phyloP scores from a whole-genome alignment of 176 grass and related monocot genomes.

The Triticum urartu region DNA sequence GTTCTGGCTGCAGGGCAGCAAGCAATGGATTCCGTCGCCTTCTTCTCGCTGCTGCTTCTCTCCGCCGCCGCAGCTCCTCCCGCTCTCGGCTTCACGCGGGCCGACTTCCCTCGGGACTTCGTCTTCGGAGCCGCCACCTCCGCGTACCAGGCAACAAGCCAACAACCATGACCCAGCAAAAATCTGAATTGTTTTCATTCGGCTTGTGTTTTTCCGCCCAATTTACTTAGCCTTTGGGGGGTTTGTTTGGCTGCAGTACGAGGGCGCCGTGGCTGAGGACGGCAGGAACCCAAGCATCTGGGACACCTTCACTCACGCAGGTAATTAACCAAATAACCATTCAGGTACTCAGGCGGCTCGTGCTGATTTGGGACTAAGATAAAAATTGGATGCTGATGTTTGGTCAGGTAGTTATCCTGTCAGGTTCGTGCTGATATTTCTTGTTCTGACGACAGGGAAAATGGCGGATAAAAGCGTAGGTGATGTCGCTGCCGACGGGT shows the following conservation, averaged over 20 bases:
- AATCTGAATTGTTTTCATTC: neutral
- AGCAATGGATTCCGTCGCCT: neutral
- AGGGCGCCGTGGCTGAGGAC: conserved; percentile 16
- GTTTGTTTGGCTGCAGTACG: neutral
- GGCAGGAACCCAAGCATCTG: conserved; percentile 41
- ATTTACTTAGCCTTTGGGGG: neutral
- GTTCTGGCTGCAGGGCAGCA: neutral
- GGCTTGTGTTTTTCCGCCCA: neutral
- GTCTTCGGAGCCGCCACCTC: conserved; percentile 16
- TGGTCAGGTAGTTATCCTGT: neutral
- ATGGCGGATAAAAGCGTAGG: conserved; percentile 12
- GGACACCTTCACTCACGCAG: conserved; percentile 31
- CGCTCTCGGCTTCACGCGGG: neutral
- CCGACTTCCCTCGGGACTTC: conserved; percentile 3
- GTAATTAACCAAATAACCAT: neutral
- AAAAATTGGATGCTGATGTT: neutral
- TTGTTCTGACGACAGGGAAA: neutral
- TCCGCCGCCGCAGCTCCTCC: neutral
- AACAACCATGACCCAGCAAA: neutral
- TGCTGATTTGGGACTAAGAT: neutral
- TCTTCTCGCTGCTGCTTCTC: neutral
- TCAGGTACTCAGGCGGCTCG: neutral
- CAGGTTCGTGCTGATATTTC: neutral
- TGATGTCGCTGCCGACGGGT: conserved; percentile 15
- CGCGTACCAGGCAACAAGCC: neutral